Evolutionary conservation across 225 moss, liverwort and hornwort genomes (phyloP).

Genomic region (Takakia lepidozioides): DNA sequence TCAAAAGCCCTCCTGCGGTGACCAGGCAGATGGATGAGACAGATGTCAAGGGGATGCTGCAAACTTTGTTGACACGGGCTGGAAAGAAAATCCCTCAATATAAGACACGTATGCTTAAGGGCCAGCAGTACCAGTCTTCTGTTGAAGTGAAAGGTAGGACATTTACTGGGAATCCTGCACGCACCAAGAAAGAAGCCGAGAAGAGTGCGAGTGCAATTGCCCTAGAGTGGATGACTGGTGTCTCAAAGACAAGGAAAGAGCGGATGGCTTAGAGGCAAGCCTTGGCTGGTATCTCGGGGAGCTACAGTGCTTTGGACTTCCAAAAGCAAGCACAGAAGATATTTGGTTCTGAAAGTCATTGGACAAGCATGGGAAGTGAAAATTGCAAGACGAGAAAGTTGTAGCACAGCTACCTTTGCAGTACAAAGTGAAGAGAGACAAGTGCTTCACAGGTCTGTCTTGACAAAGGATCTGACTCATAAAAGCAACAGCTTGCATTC

Average conservation of each 20-base stretch:
- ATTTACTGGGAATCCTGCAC: conserved; percentile 69
- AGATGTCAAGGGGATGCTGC: conserved; percentile 78
- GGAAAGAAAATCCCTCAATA: conserved; percentile 72
- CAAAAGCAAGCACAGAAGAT: too few species aligned
- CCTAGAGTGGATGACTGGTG: conserved; percentile 64
- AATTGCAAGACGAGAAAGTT: too few species aligned
- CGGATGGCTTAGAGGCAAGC: conserved; percentile 29
- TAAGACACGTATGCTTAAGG: conserved; percentile 49
- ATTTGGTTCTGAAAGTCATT: too few species aligned
- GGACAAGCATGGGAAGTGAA: too few species aligned
- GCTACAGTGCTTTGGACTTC: too few species aligned
- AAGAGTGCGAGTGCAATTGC: conserved; percentile 70
- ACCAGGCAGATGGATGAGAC: conserved; percentile 16
- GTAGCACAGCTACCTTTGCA: too few species aligned
- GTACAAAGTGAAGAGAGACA: too few species aligned
- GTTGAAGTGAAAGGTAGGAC: conserved; percentile 62
- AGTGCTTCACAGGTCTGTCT: too few species aligned
- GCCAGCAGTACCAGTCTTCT: conserved; percentile 63
- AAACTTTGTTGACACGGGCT: conserved; percentile 62
- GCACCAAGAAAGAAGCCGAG: conserved; percentile 83
- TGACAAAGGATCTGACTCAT: too few species aligned
- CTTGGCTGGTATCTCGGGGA: too few species aligned
- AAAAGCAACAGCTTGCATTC: too few species aligned
- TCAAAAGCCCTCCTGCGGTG: conserved; percentile 11
- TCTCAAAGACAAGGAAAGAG: conserved; percentile 25